These are phyloP conservation scores for Nepenthes alata DNA, from an alignment of 179 eudicot genomes.

Conservation along the genomic window DNA sequence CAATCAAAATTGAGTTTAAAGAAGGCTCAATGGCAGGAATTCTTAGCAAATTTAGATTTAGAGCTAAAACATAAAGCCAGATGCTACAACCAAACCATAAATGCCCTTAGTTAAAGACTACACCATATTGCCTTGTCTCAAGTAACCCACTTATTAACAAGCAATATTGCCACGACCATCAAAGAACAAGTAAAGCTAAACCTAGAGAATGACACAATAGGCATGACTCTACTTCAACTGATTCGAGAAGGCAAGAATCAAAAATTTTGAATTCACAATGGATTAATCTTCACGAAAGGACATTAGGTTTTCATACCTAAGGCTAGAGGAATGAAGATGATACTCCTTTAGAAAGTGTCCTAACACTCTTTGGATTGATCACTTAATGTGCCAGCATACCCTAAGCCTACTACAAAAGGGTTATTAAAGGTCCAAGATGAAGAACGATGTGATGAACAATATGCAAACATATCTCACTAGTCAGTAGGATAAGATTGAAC, in stretches of 20 bases:
- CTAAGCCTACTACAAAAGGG: neutral
- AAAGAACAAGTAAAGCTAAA: neutral
- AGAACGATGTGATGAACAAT: neutral
- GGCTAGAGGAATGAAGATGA: neutral
- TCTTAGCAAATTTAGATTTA: neutral
- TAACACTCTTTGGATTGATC: neutral
- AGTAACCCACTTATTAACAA: too few species aligned
- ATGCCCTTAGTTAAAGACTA: constrained; percentile 5
- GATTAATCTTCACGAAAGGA: neutral
- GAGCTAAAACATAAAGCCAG: constrained; percentile 3
- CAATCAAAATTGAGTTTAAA: constrained; percentile 2
- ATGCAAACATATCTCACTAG: constrained; percentile 5
- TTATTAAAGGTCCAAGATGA: constrained; percentile 6
- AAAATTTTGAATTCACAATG: neutral
- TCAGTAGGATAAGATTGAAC: constrained; percentile 2
- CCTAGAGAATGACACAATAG: neutral
- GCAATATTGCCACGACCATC: neutral
- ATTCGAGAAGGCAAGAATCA: neutral
- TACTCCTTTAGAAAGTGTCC: neutral
- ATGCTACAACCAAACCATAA: neutral
- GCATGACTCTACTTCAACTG: neutral
- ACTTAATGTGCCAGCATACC: neutral
- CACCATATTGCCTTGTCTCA: neutral
- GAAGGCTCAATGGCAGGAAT: constrained; percentile 7
- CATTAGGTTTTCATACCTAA: neutral